A percentile compares a stretch with the other conserved stretches of the same genome.
Conservation (phyloP, 192 early-diverging fungal genomes). For the Paraglomus occultum region DNA sequence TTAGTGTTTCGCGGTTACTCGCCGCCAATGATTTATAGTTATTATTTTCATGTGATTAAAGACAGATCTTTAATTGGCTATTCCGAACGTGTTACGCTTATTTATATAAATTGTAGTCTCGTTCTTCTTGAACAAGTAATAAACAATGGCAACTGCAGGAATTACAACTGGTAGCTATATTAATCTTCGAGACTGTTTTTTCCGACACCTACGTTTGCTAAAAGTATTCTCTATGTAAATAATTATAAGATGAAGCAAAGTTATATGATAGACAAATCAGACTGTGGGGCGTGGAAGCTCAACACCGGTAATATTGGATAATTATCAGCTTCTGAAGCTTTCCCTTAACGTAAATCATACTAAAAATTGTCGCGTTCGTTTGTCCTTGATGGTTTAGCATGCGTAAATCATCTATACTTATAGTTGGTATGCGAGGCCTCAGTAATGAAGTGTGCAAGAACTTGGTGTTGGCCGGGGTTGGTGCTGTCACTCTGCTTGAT, state of each 20-base stretch:
- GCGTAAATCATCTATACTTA: conserved; percentile 70
- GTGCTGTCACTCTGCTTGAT: conserved; percentile 71
- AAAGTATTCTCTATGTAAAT: too few species aligned
- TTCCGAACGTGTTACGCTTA: too few species aligned
- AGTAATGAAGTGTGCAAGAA: conserved; percentile 92
- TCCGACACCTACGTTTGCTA: too few species aligned
- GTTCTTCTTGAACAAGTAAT: too few species aligned
- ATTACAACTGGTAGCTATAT: too few species aligned
- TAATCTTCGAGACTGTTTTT: too few species aligned
- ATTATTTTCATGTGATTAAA: too few species aligned
- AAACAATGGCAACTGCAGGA: too few species aligned
- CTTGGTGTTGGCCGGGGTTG: conserved; percentile 85
- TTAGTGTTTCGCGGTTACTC: too few species aligned
- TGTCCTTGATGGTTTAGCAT: conserved; percentile 54
- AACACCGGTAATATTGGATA: conserved; percentile 60
- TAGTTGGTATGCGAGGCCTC: conserved; percentile 70
- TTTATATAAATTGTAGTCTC: too few species aligned
- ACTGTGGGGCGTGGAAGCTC: conserved; percentile 94
- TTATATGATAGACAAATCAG: conserved; percentile 98
- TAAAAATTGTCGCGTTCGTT: not conserved
- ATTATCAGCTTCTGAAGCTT: not conserved
- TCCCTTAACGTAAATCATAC: conserved; percentile 23
- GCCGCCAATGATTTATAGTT: too few species aligned
- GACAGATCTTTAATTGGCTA: too few species aligned
- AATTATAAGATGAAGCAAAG: conserved; percentile 73